phyloP scores from a whole-genome alignment of 2,329 filamentous ascomycete genomes.

The Huntiella savannae region DNA sequence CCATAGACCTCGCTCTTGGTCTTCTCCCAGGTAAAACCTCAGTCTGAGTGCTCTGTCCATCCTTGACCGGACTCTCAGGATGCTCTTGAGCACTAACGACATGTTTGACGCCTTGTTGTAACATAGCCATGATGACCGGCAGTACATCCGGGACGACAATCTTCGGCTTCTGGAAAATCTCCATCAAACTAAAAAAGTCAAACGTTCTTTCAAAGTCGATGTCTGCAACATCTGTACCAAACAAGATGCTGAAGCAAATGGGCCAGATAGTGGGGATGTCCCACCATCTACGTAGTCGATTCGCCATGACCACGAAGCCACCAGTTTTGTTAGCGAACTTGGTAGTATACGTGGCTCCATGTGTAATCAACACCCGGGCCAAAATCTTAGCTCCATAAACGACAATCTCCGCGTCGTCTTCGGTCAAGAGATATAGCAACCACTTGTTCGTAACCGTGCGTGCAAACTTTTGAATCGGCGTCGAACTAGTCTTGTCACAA shows the following conservation, averaged over 20 bases:
- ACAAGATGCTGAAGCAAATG: constrained; percentile 72
- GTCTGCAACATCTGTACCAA: constrained; percentile 60
- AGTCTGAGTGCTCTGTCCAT: background rate
- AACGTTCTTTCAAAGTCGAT: constrained; percentile 57
- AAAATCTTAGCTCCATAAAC: constrained; percentile 67
- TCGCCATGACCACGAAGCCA: constrained; percentile 71
- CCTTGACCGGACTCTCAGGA: constrained; percentile 30
- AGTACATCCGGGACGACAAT: constrained; percentile 63
- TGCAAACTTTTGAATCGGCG: constrained; percentile 69
- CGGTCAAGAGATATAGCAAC: constrained; percentile 77
- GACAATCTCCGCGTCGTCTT: constrained; percentile 68
- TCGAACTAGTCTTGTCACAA: constrained; percentile 49
- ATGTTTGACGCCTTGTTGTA: constrained; percentile 65
- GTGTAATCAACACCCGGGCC: constrained; percentile 61
- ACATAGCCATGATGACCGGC: constrained; percentile 64
- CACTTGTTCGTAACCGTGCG: constrained; percentile 94
- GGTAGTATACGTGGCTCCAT: constrained; percentile 61
- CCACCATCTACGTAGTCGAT: constrained; percentile 76
- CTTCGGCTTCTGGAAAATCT: constrained; percentile 49
- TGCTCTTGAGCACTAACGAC: constrained; percentile 43
- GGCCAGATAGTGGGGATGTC: constrained; percentile 69
- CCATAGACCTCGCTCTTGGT: constrained; percentile 43
- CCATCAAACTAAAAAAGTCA: constrained; percentile 53
- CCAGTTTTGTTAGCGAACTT: constrained; percentile 73
- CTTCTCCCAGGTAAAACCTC: constrained; percentile 14